Base-by-base conservation (phyloP, 768 basidiomycete genomes). In the Mrakia gelida region DNA sequence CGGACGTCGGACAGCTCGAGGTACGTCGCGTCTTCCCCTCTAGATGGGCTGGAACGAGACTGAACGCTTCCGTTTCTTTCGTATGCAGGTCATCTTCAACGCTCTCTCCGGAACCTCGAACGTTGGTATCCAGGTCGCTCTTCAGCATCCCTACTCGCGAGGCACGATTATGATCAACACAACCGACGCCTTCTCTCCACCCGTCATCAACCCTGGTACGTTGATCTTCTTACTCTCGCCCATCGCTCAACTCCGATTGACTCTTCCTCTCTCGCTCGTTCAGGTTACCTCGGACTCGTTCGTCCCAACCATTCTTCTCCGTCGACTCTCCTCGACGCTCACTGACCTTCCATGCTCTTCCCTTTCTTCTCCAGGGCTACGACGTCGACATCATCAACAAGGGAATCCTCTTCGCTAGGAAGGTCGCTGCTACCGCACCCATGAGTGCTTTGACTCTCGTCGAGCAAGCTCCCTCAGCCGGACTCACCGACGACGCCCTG, bases 91-190 rank as follows among this genome's bases (percentile, higher is more conserved):
- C 79, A 81, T 84, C 63, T 71, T 84, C 13, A 81, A 80, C 59
- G 81, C 83, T 81, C 80, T 84, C 16, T 81, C 81, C 72, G 75
- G 73, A 8, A 80, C 28, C 80, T 81, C 30, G 84, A 83, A 34
- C 84, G 70, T 91, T 68, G 86, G 86, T 7, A 86, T 92, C 74
- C 91, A 92, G 81, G 88, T 89, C 9, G 91, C 89, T 0, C 82
- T 91, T 18, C 91, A 91, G 82, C 89, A 89, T 80, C 89, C 90
- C 1, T 86, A 89, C 82, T 90, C 88, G 85, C 68, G 78, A 41
- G 78, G 78, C 21, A 71, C 78, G n/a, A 73, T 79, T 62, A 28
- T 79, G n/a, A 79, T 79, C 74, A 89, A 87, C 81, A 88, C 88
- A 4, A 85, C 86, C 23, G 87, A 88, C 76, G 85, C 89, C 1